Conservation (phyloP, 305 asterid species). For the Stenogyne calaminthoides region DNA sequence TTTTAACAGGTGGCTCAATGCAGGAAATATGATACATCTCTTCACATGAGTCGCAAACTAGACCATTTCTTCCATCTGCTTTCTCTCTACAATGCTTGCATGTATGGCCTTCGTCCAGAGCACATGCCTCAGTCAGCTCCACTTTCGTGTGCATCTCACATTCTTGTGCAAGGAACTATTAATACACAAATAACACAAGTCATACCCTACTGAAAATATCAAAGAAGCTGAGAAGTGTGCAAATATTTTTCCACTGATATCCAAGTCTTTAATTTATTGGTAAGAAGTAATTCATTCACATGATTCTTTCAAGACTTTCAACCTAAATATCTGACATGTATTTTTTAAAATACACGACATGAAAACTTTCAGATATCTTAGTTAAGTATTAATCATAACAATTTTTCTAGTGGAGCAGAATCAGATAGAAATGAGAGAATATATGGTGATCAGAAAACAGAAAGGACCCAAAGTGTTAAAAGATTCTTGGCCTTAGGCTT, state of each 20-base stretch:
- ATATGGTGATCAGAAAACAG: not conserved
- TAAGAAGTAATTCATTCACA: not conserved
- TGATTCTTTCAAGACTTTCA: not conserved
- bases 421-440: not conserved
- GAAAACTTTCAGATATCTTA: not conserved
- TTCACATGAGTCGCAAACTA: constrained; percentile 92
- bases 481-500: not conserved
- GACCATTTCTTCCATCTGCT: constrained; percentile 65
- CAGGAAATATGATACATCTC: constrained; percentile 84
- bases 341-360: not conserved
- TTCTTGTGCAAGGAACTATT: constrained; percentile 37
- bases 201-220: not conserved
- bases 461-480: not conserved
- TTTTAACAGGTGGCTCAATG: constrained; percentile 67
- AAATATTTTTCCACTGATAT: not conserved
- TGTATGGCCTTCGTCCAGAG: constrained; percentile 37
- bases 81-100: constrained; percentile 64
- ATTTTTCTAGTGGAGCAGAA: not conserved
- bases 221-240: not conserved
- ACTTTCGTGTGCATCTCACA: constrained; percentile 33
- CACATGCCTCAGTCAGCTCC: constrained; percentile 32
- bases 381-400: not conserved
- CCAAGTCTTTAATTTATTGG: not conserved
- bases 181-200: constrained; percentile 28
- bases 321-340: not conserved